phyloP scores from a whole-genome alignment of 2,329 filamentous ascomycete genomes.

The Falciphora oryzae region DNA sequence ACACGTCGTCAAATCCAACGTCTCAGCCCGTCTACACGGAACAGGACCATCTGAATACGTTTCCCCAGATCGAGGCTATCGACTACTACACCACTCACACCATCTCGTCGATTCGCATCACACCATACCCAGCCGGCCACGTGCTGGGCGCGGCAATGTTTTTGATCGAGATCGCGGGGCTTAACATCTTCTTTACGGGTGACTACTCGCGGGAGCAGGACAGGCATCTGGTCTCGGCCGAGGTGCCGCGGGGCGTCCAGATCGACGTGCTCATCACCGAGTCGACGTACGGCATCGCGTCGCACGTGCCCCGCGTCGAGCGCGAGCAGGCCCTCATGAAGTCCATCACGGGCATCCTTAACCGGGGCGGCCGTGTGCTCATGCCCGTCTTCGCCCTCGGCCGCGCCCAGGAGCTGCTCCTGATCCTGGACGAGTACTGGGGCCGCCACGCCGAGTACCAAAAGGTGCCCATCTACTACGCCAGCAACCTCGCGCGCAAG shows the following conservation, averaged over 20 bases:
- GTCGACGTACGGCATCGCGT: slow-evolving; percentile 93
- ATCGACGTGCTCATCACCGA: slow-evolving; percentile 97
- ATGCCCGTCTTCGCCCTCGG: slow-evolving; percentile 96
- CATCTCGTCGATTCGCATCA: slow-evolving; percentile 93
- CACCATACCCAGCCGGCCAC: slow-evolving; percentile 93
- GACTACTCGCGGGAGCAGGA: slow-evolving; percentile 97
- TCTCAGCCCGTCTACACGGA: slow-evolving; percentile 87
- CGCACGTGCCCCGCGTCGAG: slow-evolving; percentile 84
- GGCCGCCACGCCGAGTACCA: slow-evolving; percentile 81
- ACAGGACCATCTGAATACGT: slow-evolving; percentile 88
- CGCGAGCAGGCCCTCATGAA: slow-evolving; percentile 94
- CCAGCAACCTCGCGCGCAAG: slow-evolving; percentile 87
- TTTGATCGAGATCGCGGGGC: slow-evolving; percentile 89
- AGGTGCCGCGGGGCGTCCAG: slow-evolving; percentile 82
- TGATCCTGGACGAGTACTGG: slow-evolving; percentile 98
- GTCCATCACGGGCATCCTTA: slow-evolving; percentile 83
- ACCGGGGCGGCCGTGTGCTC: slow-evolving; percentile 83
- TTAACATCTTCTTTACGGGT: slow-evolving; percentile 96
- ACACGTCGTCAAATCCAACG: slow-evolving; percentile 55
- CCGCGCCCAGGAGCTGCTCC: slow-evolving; percentile 83
- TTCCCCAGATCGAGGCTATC: slow-evolving; percentile 92
- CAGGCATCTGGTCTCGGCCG: slow-evolving; percentile 87
- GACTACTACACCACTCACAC: slow-evolving; percentile 98
- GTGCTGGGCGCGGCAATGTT: slow-evolving; percentile 99
- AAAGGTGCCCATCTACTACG: slow-evolving; percentile 93